Conservation (phyloP, 352 stramenopile genomes). For the Pythium pyrilobum region DNA sequence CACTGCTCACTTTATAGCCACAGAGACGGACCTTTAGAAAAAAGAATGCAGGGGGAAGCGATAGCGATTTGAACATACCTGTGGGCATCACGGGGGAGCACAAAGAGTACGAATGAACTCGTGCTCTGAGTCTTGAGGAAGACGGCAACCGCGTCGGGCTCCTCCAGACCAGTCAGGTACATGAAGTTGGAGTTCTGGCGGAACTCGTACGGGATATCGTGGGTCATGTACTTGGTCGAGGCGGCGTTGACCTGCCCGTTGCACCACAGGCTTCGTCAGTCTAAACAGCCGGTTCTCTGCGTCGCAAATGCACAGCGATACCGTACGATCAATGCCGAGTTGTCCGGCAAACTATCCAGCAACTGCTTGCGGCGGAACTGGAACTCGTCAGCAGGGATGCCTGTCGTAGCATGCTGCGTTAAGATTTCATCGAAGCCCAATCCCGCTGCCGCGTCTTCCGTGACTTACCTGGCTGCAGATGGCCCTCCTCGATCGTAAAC, state of each 20-base stretch:
- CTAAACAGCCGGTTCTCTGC: not conserved
- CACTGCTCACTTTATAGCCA: slow-evolving; percentile 58
- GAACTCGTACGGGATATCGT: slow-evolving; percentile 86
- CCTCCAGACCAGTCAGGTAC: slow-evolving; percentile 78
- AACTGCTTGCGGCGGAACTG: slow-evolving; percentile 50
- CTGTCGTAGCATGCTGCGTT: slow-evolving; percentile 24
- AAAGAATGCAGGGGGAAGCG: not conserved
- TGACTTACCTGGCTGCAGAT: slow-evolving; percentile 44
- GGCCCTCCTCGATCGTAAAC: slow-evolving; percentile 39
- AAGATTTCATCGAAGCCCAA: not conserved
- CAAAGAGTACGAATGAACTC: slow-evolving; percentile 69
- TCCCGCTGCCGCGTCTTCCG: not conserved
- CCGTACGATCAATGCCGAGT: slow-evolving; percentile 67
- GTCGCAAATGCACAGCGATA: not conserved
- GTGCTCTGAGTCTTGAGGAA: slow-evolving; percentile 63
- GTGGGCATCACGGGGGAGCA: slow-evolving; percentile 64
- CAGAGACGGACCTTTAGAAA: not conserved
- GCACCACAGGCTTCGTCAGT: not conserved
- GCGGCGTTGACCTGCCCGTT: slow-evolving; percentile 42
- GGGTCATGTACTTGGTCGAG: slow-evolving; percentile 80
- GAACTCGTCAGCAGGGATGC: slow-evolving; percentile 58
- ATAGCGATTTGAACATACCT: slow-evolving; percentile 25
- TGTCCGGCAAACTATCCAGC: slow-evolving; percentile 54
- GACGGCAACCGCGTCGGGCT: slow-evolving; percentile 71
- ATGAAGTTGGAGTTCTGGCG: slow-evolving; percentile 84